Percentiles rank a stretch among this genome's conserved stretches.
Conservation (phyloP, 805 yeast genomes). For the Yamadazyma ubonensis region DNA sequence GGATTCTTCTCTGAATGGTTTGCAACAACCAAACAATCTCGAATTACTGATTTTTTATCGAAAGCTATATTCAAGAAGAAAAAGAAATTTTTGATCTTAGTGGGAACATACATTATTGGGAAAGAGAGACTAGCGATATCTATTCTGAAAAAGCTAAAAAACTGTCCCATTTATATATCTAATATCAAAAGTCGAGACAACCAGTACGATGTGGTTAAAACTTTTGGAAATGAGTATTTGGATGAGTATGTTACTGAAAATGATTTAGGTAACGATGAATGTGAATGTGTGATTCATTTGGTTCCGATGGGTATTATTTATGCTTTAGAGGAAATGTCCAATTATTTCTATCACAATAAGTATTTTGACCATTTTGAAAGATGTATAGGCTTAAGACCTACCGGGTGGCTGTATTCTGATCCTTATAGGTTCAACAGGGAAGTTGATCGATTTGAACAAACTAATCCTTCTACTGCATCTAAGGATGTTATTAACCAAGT, state of each 20-base stretch:
- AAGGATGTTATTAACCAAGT: conserved; percentile 8
- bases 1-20: conserved; percentile 30
- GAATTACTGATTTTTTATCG: conserved; percentile 38
- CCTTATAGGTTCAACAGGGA: conserved; percentile 9
- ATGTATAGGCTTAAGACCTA: conserved; percentile 76
- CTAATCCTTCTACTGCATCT: conserved; percentile 4
- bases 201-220: conserved; percentile 40
- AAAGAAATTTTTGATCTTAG: conserved; percentile 53
- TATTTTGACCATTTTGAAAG: conserved; percentile 50
- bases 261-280: conserved; percentile 44
- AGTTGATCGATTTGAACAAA: conserved; percentile 9
- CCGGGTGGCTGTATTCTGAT: conserved; percentile 77
- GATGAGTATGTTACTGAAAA: conserved; percentile 28
- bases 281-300: conserved; percentile 58
- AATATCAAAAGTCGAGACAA: conserved; percentile 45
- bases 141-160: conserved; percentile 48
- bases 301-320: conserved; percentile 63
- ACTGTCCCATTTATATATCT: conserved; percentile 56
- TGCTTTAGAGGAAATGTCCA: conserved; percentile 43
- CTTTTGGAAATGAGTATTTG: conserved; percentile 46
- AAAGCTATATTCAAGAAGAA: conserved; percentile 17
- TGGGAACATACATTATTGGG: conserved; percentile 92
- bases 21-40: conserved; percentile 34
- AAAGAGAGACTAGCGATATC: conserved; percentile 81
- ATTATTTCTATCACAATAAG: conserved; percentile 48